These are phyloP conservation scores for Corchorus capsularis DNA, from an alignment of 345 rosid genomes.

Conservation along the genomic window DNA sequence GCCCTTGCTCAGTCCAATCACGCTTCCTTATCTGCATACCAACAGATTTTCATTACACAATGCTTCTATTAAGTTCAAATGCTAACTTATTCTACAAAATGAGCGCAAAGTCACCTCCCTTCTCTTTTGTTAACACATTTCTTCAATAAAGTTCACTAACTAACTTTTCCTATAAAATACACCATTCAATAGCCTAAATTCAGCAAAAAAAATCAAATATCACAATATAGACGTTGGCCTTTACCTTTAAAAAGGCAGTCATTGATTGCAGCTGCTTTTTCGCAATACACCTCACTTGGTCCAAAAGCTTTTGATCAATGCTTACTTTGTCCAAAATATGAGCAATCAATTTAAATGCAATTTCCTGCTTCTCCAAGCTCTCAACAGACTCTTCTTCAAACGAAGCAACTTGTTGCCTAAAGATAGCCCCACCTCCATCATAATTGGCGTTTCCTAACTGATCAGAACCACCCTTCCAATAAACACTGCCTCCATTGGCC, in stretches of 20 bases:
- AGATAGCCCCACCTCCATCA: constrained; percentile 58
- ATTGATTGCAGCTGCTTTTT: constrained; percentile 91
- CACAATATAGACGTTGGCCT: background rate
- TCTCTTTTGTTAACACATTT: background rate
- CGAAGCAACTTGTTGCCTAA: constrained; percentile 62
- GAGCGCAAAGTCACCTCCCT: background rate
- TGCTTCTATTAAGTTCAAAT: constrained; percentile 21
- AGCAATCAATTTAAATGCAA: constrained; percentile 79
- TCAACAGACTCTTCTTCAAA: constrained; percentile 88
- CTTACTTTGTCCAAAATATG: constrained; percentile 66
- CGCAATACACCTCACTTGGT: constrained; percentile 69
- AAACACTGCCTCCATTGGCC: constrained; percentile 60
- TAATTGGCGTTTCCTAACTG: constrained; percentile 32
- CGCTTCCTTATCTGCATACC: constrained; percentile 83
- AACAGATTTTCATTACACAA: constrained; percentile 18
- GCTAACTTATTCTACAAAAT: constrained; percentile 15
- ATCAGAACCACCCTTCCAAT: constrained; percentile 62
- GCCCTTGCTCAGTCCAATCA: constrained; percentile 92
- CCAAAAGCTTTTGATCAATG: constrained; percentile 73
- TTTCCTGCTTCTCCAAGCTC: constrained; percentile 90
- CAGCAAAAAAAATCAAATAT: constrained; percentile 5
- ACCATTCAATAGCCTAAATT: background rate
- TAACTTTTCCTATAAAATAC: constrained; percentile 6
- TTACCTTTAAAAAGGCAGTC: constrained; percentile 93
- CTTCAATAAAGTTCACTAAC: background rate